A percentile compares a stretch with the other conserved stretches of the same genome.
These are phyloP conservation scores for Apiotrichum sp. DNA, from an alignment of 1,284 basidiomycete species.

Conservation along the genomic window DNA sequence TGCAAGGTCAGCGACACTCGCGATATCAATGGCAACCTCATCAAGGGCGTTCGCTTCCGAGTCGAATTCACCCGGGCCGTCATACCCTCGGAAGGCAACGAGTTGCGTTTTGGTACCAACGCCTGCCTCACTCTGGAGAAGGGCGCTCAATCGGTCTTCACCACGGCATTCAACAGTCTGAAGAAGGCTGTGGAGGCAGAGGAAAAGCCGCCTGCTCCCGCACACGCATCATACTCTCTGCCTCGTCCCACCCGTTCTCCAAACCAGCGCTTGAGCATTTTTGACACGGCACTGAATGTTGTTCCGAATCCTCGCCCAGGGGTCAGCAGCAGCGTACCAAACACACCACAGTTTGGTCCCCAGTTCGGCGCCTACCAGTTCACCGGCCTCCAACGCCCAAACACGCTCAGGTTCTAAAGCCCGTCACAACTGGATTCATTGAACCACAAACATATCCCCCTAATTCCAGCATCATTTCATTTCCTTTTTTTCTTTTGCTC, in stretches of 20 bases:
- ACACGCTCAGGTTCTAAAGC: slow-evolving; percentile 8
- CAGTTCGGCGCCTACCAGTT: slow-evolving; percentile 1
- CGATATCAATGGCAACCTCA: slow-evolving; percentile 22
- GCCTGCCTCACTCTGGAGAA: slow-evolving; percentile 44
- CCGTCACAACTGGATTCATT: neutral
- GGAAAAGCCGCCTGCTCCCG: neutral
- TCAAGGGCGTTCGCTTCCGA: slow-evolving; percentile 43
- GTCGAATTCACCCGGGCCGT: slow-evolving; percentile 39
- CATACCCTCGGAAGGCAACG: slow-evolving; percentile 21
- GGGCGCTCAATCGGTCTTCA: slow-evolving; percentile 45
- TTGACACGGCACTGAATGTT: slow-evolving; percentile 5
- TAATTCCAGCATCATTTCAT: neutral
- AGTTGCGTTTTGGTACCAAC: slow-evolving; percentile 31
- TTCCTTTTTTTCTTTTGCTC: too few relatives aligned
- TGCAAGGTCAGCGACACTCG: slow-evolving; percentile 34
- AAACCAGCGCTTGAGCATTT: slow-evolving; percentile 4
- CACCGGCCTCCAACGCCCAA: slow-evolving; percentile 5
- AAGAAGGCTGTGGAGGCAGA: slow-evolving; percentile 10
- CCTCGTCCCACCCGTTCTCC: slow-evolving; percentile 2
- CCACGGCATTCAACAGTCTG: slow-evolving; percentile 22
- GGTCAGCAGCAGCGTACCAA: slow-evolving; percentile 14
- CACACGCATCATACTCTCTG: slow-evolving; percentile 6
- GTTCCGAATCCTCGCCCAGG: slow-evolving; percentile 16
- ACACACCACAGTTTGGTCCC: slow-evolving; percentile 8
- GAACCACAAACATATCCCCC: neutral